Evolutionary conservation across 169 alveolate genomes (phyloP), one percentile per base, ranked within the genome.

Genomic region (Amoebophrya sp.): DNA sequence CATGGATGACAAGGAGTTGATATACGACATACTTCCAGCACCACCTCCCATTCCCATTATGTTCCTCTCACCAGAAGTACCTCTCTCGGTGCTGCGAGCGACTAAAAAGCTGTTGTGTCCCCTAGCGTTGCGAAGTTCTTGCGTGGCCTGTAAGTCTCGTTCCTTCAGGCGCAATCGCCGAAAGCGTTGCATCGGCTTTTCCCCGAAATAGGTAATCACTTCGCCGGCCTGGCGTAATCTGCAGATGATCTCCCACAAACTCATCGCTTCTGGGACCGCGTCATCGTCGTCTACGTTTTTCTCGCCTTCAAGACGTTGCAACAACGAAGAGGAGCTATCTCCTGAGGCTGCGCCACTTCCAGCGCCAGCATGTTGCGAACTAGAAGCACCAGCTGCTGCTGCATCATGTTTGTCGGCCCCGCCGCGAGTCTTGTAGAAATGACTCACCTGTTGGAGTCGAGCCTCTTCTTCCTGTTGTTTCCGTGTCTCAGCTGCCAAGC

Each of bases 191-290:
- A 47, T 47, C 65, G 65, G 65, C 65, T 47, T 47, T 18, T 47
- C 65, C 29, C 65, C 65, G 65, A 47, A 47, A 47, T 12, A 47
- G 18, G 65, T 47, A 18, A 47, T 47, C 65, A 18, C 39, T 36
- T 65, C 83, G 83, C 36, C 26, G 36, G n/a, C 1, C 83, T 26
- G 2, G 36, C 83, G 83, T 18, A 65, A 36, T 1, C 83, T 29
- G 83, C 83, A 65, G 83, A 65, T 65, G 83, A 65, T 65, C 83
- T 65, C 83, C 36, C 33, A 65, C 83, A 65, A 36, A 12, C 39
- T 26, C 36, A 65, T 1, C 33, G 83, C 18, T 0, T 26, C 2
- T 36, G 83, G 83, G 33, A 18, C n/a, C 36, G 83, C 83, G 26
- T 65, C 83, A 0, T 65, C 83, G 83, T 65, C 33, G 26, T 65